Conservation (phyloP, 257 asterid genomes). For the Przewalskia tangutica region DNA sequence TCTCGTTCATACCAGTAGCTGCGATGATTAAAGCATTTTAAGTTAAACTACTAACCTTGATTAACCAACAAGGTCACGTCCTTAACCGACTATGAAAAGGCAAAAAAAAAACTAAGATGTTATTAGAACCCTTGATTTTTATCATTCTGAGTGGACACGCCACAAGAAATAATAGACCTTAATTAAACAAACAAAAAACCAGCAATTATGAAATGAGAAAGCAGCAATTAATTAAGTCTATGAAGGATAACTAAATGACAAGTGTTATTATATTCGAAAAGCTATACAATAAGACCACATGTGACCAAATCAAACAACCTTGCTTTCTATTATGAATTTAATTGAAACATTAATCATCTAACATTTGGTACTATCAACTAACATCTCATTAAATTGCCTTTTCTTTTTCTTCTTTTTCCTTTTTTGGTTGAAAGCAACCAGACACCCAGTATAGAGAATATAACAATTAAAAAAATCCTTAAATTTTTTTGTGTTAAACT, state of each 20-base stretch:
- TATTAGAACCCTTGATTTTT: not conserved
- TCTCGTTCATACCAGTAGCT: not conserved
- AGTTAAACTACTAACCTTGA: not conserved
- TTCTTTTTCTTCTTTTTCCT: not conserved
- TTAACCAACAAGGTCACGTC: not conserved
- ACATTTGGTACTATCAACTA: too few species aligned
- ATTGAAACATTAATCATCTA: not conserved
- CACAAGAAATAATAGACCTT: not conserved
- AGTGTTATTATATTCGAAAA: not conserved
- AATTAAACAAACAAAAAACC: not conserved
- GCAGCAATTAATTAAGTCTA: not conserved
- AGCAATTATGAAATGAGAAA: not conserved
- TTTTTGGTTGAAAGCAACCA: not conserved
- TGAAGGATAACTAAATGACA: not conserved
- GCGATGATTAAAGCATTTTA: not conserved
- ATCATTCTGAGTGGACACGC: not conserved
- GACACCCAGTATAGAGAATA: not conserved
- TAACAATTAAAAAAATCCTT: not conserved
- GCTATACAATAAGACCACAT: not conserved
- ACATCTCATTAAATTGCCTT: not conserved
- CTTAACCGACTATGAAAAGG: not conserved
- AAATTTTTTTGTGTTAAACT: not conserved
- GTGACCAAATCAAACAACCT: not conserved
- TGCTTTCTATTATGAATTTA: not conserved
- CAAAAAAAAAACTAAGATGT: not conserved